Evolutionary conservation across 2,329 filamentous ascomycete genomes (phyloP).

Genomic region (Fonsecaea pedrosoi): DNA sequence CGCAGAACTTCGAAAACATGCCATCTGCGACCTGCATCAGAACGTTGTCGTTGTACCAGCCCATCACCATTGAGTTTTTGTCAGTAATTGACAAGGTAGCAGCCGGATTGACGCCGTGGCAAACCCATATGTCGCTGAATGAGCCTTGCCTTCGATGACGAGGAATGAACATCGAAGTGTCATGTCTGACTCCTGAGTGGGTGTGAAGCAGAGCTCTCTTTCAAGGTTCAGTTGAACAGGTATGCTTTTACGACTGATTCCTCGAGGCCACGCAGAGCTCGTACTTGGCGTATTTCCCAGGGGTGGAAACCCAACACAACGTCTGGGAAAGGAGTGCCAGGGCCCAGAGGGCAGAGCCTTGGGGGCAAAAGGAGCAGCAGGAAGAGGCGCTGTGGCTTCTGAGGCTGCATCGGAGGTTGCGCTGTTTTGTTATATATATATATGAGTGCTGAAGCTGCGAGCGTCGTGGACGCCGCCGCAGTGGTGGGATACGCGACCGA

Average conservation of each 20-base stretch:
- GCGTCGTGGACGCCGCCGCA: too few species aligned
- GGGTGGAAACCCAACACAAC: not conserved
- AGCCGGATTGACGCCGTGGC: not conserved
- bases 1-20: not conserved
- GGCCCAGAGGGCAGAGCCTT: too few species aligned
- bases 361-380: not conserved
- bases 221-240: not conserved
- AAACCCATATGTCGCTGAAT: too few species aligned
- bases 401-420: too few species aligned
- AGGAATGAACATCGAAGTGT: too few species aligned
- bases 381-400: too few species aligned
- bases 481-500: too few species aligned
- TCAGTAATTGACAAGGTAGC: conserved; percentile 1
- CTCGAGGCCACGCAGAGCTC: not conserved
- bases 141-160: too few species aligned
- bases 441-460: too few species aligned
- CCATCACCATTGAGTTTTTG: conserved; percentile 1
- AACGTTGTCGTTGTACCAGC: not conserved
- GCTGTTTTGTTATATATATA: too few species aligned
- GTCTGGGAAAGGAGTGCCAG: not conserved
- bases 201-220: too few species aligned
- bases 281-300: not conserved
- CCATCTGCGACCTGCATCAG: not conserved
- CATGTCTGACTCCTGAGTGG: too few species aligned
- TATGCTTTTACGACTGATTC: not conserved